These are phyloP conservation scores for Colletotrichum plurivorum DNA, from an alignment of 2,329 filamentous ascomycete species.

Conservation along the genomic window DNA sequence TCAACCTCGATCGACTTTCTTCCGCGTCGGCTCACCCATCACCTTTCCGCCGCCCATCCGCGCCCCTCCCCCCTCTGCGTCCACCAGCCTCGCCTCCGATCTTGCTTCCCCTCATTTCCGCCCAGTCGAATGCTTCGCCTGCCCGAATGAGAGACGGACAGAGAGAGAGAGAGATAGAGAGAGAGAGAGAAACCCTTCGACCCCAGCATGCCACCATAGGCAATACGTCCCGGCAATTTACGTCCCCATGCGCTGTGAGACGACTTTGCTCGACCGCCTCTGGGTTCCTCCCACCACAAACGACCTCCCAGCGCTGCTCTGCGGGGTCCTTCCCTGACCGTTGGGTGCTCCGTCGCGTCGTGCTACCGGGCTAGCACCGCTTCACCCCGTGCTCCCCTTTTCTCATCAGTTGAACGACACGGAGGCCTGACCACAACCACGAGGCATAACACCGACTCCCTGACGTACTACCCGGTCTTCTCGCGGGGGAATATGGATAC, in stretches of 20 bases:
- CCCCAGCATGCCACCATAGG: slow-evolving; percentile 20
- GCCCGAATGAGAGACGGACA: not conserved
- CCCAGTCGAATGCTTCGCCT: not conserved
- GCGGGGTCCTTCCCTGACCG: slow-evolving; percentile 31
- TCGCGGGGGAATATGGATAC: slow-evolving; percentile 20
- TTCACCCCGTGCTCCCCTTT: slow-evolving; percentile 13
- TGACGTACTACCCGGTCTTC: slow-evolving; percentile 23
- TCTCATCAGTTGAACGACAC: slow-evolving; percentile 19
- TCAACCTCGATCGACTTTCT: slow-evolving; percentile 31
- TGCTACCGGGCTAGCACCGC: slow-evolving; percentile 13
- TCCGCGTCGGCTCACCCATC: slow-evolving; percentile 20
- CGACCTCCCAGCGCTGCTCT: slow-evolving; percentile 36
- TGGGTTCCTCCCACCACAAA: slow-evolving; percentile 11
- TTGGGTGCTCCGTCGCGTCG: slow-evolving; percentile 26
- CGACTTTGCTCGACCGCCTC: not conserved
- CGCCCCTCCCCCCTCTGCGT: too few relatives aligned
- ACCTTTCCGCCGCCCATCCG: slow-evolving; percentile 5
- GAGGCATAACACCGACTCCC: slow-evolving; percentile 21
- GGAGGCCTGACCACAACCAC: slow-evolving; percentile 15
- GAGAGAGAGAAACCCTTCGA: slow-evolving; percentile 18
- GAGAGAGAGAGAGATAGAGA: too few relatives aligned
- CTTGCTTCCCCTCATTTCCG: not conserved
- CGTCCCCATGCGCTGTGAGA: slow-evolving; percentile 20
- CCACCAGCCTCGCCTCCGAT: slow-evolving; percentile 3
- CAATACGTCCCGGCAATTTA: slow-evolving; percentile 12